phyloP scores from a whole-genome alignment of 176 grass and related monocot species.

The Carex pumila region DNA sequence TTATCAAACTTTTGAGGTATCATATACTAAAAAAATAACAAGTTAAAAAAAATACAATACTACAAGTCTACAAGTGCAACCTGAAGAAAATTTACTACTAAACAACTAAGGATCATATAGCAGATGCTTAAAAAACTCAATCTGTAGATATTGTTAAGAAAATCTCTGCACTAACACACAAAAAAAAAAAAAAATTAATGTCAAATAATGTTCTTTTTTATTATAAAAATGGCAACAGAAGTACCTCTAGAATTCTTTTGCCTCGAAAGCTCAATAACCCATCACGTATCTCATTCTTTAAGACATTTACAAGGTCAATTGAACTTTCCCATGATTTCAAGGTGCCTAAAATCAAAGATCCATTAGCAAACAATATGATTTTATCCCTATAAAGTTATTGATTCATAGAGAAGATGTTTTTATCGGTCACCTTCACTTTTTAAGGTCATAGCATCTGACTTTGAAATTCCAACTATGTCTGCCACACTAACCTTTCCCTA shows the following conservation, averaged over 20 bases:
- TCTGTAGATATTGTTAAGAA: background rate
- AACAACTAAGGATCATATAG: background rate
- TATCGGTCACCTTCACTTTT: slow-evolving; percentile 57
- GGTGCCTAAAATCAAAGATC: slow-evolving; percentile 33
- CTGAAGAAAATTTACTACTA: background rate
- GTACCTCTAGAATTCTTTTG: slow-evolving; percentile 74
- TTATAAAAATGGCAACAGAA: background rate
- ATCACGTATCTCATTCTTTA: slow-evolving; percentile 83
- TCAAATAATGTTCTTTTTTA: background rate
- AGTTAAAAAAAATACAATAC: background rate
- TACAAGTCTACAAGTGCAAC: background rate
- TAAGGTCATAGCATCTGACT: slow-evolving; percentile 37
- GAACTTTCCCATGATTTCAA: slow-evolving; percentile 71
- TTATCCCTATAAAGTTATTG: background rate
- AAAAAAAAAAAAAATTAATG: background rate
- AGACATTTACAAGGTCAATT: slow-evolving; percentile 53
- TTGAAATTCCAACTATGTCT: slow-evolving; percentile 57
- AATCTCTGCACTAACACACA: background rate
- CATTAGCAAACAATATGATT: slow-evolving; percentile 15
- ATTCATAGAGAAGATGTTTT: background rate
- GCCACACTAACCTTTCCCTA: slow-evolving; percentile 68
- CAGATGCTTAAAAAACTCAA: slow-evolving; percentile 1
- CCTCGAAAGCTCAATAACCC: slow-evolving; percentile 63
- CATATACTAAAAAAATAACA: background rate
- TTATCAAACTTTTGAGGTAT: slow-evolving; percentile 2